Evolutionary conservation across 306 rosid species (phyloP), one percentile per base, ranked within the genome.

Genomic region (Pterocarpus santalinus): DNA sequence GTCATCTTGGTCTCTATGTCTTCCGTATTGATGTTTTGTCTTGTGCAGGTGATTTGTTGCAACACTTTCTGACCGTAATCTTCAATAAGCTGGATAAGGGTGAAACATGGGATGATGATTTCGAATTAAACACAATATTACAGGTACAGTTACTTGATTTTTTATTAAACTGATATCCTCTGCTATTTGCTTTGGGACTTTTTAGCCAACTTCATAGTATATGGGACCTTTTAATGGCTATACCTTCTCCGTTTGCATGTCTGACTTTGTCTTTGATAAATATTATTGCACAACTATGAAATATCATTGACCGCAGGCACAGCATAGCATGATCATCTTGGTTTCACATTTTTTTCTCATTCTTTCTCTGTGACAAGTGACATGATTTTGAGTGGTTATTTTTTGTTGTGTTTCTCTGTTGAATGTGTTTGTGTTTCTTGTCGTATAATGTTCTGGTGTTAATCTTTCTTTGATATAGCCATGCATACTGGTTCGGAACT

Each of bases 81-180:
- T 95, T 95, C 81, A 88, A 83, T 82, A 95, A 95, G 88, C 82
- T 95, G 83, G 98, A 95, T 83, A 90, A 89, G 83, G 96, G 97
- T 57, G 98, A 95, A 91, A 87, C 93, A 38, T 95, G 93, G 97
- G 98, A 93, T 69, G 99, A 93, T 83, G 99, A 95, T 72, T 95
- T 95, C 73, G 99, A 93, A 90, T 89, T 95, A 60, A 95, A 95
- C 86, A 89, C 97, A 2, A 87, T 91, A 77, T 85, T 95, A 85
- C 99, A 95, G 99, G 99, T 93, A 74, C 64, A 46, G 17, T 82
- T 62, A 72, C 78, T 77, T 82, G 66, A 47, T 83, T 64, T 43
- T 22, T 55, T 65, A n/a, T 73, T 72, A 9, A 56, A 71, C 57
- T 67, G 41, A 10, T 49, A 52, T 13, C 53, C 49, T 56, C 9